Percentiles rank a stretch among this genome's conserved stretches.
Evolutionary conservation across 2,329 filamentous ascomycete species (phyloP).

Genomic region (Cercospora beticola): DNA sequence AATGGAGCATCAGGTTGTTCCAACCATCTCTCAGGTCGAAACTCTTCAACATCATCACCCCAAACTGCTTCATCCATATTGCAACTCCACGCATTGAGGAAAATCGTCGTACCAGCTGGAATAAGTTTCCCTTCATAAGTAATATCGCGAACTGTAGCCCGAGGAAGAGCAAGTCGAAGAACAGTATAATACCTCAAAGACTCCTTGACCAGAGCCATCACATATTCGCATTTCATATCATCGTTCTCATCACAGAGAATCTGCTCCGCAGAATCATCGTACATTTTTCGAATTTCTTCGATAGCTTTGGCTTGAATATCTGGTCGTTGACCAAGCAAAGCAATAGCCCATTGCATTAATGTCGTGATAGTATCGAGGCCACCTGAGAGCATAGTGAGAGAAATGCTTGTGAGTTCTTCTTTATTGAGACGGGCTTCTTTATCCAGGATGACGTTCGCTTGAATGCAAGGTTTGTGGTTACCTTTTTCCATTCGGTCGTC

Average conservation of each 20-base stretch:
- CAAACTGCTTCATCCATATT: conserved; percentile 55
- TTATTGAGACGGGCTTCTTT: conserved; percentile 62
- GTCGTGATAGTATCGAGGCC: conserved; percentile 68
- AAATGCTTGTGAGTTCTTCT: conserved; percentile 64
- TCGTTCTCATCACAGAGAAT: conserved; percentile 62
- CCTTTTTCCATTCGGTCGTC: conserved; percentile 62
- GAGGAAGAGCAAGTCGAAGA: conserved; percentile 61
- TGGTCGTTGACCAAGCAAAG: conserved; percentile 57
- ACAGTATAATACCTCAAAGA: conserved; percentile 64
- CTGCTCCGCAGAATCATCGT: conserved; percentile 45
- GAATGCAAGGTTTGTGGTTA: conserved; percentile 63
- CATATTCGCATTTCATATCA: conserved; percentile 63
- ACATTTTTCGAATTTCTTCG: conserved; percentile 57
- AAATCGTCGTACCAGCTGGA: conserved; percentile 63
- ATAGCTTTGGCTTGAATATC: conserved; percentile 64
- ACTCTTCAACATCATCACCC: conserved; percentile 51
- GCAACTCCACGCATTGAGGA: conserved; percentile 67
- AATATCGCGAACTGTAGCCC: conserved; percentile 61
- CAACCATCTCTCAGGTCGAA: conserved; percentile 62
- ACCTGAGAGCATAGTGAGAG: conserved; percentile 66
- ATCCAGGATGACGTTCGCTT: conserved; percentile 65
- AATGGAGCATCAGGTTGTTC: conserved; percentile 63
- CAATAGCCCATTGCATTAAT: conserved; percentile 64
- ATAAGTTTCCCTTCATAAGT: conserved; percentile 58
- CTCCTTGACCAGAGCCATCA: conserved; percentile 63